Evolutionary conservation across 495 filamentous ascomycete genomes (phyloP).

Genomic region (Hypomontagnella monticulosa): DNA sequence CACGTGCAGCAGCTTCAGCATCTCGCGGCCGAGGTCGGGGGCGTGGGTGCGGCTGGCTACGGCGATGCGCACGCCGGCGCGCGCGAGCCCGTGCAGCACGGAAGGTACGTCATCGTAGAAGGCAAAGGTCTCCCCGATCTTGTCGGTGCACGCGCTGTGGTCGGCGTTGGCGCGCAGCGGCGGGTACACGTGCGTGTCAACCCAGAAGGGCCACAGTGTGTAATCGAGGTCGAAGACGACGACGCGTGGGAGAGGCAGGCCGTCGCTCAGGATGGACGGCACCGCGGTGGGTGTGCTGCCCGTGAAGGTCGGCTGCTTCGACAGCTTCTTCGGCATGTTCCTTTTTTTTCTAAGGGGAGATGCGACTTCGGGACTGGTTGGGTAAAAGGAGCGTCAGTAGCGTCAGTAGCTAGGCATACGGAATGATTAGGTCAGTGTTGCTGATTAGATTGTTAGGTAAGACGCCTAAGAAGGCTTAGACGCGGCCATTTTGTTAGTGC

Average conservation of each 20-base stretch:
- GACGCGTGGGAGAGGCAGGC: conserved; percentile 81
- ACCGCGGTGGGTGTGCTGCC: neutral
- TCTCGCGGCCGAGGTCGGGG: conserved; percentile 80
- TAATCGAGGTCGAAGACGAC: conserved; percentile 97
- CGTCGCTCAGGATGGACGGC: conserved; percentile 68
- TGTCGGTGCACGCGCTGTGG: conserved; percentile 62
- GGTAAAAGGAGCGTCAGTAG: neutral
- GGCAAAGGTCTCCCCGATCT: conserved; percentile 77
- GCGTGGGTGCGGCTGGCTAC: conserved; percentile 85
- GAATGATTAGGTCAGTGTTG: conserved; percentile 1
- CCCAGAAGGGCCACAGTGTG: conserved; percentile 98
- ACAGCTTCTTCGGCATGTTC: conserved; percentile 34
- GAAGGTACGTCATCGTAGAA: conserved; percentile 83
- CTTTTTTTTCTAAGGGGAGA: neutral
- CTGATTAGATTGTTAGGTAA: conserved; percentile 1
- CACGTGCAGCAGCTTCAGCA: conserved; percentile 78
- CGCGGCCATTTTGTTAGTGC: conserved; percentile 18
- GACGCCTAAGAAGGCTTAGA: neutral
- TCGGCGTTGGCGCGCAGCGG: conserved; percentile 73
- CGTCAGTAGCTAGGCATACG: too few species aligned
- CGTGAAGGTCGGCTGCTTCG: conserved; percentile 42
- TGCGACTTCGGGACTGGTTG: neutral
- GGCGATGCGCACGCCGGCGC: conserved; percentile 68
- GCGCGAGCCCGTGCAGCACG: conserved; percentile 70
- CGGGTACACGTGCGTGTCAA: conserved; percentile 87